Base-by-base conservation (phyloP, 139 green algal species). In the Closterium sp. region DNA sequence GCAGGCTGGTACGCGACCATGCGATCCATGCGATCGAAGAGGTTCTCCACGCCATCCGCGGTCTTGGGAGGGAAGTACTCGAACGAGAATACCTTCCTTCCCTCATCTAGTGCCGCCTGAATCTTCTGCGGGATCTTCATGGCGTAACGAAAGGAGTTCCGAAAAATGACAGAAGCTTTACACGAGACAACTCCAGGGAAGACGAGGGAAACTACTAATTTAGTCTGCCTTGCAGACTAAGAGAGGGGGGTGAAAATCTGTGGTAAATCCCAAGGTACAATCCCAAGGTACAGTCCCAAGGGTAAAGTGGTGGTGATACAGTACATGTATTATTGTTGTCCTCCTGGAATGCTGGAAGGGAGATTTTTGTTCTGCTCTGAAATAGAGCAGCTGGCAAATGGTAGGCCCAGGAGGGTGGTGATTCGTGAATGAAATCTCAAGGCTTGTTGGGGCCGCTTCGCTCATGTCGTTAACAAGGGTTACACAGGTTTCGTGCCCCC, bases 41-140 rank as follows among this genome's bases (percentile, higher is more conserved):
- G 93, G 94, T 99, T 99, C 88, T 98, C 96, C 38, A 99, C 97
- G 19, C 98, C 98, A 95, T 99, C 98, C 32, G 98, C 96, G 2
- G 98, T 99, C 28, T 97, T 95, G 0, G 98, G 98, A 19, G 98
- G 98, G 86, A 99, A 99, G 93, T 97, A 99, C 94, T 99, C 98
- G 42, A 99, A 99, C n/a, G 95, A 97, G 92, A 98, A 99, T 93
- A 98, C 98, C 4, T 91, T 96, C 94, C 97, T 92, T 0, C 96
- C 97, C 73, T 96, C 94, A 86, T 92, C 95, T 3, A 97, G 95
- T 28, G 95, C 95, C 38, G 94, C 93, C 34, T 98, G 97, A 11
- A 99, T 96, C 91, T 98, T 99, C 85, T 99, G 97, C 11, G 97
- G 94, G 28, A 99, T 97, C 95, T 99, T 99, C 94, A 96, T 95